Evolutionary conservation across 2,329 filamentous ascomycete species (phyloP), one percentile per base, ranked within the genome.

Genomic region (Colletotrichum coccodes): DNA sequence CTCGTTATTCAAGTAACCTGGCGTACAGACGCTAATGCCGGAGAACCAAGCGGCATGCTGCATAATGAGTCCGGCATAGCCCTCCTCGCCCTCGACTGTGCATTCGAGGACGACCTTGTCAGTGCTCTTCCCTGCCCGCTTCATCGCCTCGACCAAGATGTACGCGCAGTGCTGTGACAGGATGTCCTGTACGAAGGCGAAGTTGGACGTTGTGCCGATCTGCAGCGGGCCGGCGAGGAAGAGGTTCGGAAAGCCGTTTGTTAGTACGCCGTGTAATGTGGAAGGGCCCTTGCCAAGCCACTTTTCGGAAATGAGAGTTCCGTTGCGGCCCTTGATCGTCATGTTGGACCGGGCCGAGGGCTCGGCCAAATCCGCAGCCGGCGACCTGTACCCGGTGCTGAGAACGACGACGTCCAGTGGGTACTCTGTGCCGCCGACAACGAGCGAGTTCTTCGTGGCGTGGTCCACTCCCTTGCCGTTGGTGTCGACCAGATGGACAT

Each of bases 401-500:
- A 77, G 76, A 40, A 78, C 72, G 59, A 81, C 75, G 71, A 73
- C 73, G 67, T 90, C 79, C 11, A 85, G 70, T 1, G 82, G 78
- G 71, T 87, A 86, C 52, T 87, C 83, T 28, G 79, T 75, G 12
- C 80, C 84, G 49, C 79, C 81, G 5, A 82, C 83, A 0, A 87
- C 77, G 3, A 91, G 73, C 0, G 86, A 85, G 6, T 67, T 74
- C n/a, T 75, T 62, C 0, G 85, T 89, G 7, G 86, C 76, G 3
- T 76, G 69, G 4, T 84, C 79, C 3, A 89, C 76, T 7, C 88
- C 87, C 69, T 83, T 81, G 5, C 86, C 87, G 34, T 86, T 77
- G 0, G 88, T 91, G 74, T 92, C 87, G 18, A 92, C 80, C 0
- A 92, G 84, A 6, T 82, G 81, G 4, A 92, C 89, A 72, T 89